Evolutionary conservation across 148 eudicot genomes (phyloP), one percentile per base, ranked within the genome.

Genomic region (Cornus suecica): DNA sequence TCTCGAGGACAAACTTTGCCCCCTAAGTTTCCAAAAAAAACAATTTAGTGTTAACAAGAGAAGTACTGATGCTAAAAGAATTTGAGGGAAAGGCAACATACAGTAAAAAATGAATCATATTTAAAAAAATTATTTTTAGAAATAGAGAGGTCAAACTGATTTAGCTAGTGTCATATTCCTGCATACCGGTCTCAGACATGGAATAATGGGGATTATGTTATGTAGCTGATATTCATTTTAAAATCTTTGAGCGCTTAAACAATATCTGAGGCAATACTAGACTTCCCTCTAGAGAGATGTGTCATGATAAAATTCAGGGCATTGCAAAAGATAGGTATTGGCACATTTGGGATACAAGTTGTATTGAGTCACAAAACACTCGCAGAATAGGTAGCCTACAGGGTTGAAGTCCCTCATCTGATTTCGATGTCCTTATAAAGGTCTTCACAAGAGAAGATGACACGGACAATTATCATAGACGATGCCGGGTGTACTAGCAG

Each of bases 1-100:
- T 78, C 75, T 75, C 8, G 92, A 83, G 11, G 99, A 92, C 69
- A 92, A 69, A 34, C 73, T 76, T 48, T 70, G 86, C 58, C 88
- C 90, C 86, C 87, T 86, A 70, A 78, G 30, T 74, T 74, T 87
- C 81, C 87, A 45, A 62, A 18, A 62, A 18, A 67, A 71, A 29
- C 8, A 62, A 7, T 31, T 27, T 58, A 23, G 8, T 66, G 70
- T 67, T 10, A 32, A 32, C 24, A 34, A 22, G 27, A 30, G 14
- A 29, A 16, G 20, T n/a, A 58, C 8, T 30, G 6, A 15, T 66
- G 10, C 14, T 29, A 29, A 66, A 29, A 14, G 69, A 66, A 29
- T 29, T 6, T 16, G 23, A 66, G 23, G 62, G 23, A 66, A 18
- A 66, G 42, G 24, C 41, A 66, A 29, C 20, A 18, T 66, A 29